Base-by-base conservation (phyloP, 2,329 filamentous ascomycete genomes). In the Lecanoromycetidae sp. region DNA sequence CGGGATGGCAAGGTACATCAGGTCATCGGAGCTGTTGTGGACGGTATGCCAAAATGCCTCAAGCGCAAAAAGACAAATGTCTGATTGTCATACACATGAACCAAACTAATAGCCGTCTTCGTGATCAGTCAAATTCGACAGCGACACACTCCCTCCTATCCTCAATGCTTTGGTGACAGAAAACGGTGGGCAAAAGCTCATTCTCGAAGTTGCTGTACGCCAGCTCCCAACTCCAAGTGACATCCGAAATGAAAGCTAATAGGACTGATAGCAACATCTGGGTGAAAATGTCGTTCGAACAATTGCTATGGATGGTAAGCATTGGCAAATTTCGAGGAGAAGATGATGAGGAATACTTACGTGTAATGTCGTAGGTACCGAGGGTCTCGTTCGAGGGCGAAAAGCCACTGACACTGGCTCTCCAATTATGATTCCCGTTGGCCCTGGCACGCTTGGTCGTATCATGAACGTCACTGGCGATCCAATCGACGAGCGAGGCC, bases 391-490 rank as follows among this genome's bases (percentile, higher is more conserved):
- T 68, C 90, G 91, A 80, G 91, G 91, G 67, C 74, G 80, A 66
- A 77, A 79, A 70, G 87, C 82, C 60, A 71, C 70, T 62, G 91
- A 98, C 72, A 95, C 90, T 66, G 91, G 91, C 68, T 75, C 80
- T 60, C 91, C 91, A 67, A 98, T 98, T 77, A 87, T 79, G 72
- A 88, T 98, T 63, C 90, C 90, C 66, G 90, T 96, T 71, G 91
- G 91, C 63, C 79, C 80, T 66, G 85, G 76, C 68, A 94, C 87
- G 59, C 85, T 98, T 61, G 91, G 91, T 65, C 91, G 91, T 77
- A 98, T 98, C 79, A 88, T 98, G 76, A 98, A 98, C 81, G 91
- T 98, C 75, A 98, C 91, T 76, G 91, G 91, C 80, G 90, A 98
- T 74, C 91, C 91, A 67, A 96, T 98, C 73, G 91, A 98, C 69